Evolutionary conservation across 495 filamentous ascomycete genomes (phyloP).

Genomic region (Apiosordaria backusii): DNA sequence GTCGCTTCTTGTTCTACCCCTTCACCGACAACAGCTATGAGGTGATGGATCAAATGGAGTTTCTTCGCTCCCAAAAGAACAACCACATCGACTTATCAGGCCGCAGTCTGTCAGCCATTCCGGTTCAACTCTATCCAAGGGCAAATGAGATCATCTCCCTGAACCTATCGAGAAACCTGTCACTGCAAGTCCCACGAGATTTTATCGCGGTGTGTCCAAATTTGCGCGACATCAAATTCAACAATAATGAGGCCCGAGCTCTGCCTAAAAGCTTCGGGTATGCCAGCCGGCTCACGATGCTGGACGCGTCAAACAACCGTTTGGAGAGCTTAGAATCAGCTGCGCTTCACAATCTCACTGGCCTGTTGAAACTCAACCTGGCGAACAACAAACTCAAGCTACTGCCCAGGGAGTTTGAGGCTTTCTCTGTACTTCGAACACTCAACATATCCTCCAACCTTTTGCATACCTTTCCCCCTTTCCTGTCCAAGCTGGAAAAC

Average conservation of each 20-base stretch:
- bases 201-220: slow-evolving; percentile 93
- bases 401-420: slow-evolving; percentile 76
- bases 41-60: slow-evolving; percentile 64
- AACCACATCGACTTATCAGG: slow-evolving; percentile 89
- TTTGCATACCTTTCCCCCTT: slow-evolving; percentile 76
- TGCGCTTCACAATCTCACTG: slow-evolving; percentile 56
- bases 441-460: slow-evolving; percentile 92
- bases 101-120: slow-evolving; percentile 91
- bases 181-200: slow-evolving; percentile 89
- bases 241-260: slow-evolving; percentile 82
- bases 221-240: slow-evolving; percentile 90
- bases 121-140: slow-evolving; percentile 88
- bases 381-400: slow-evolving; percentile 82
- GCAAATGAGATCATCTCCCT: slow-evolving; percentile 90
- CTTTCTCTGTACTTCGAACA: slow-evolving; percentile 70
- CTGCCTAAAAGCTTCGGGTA: slow-evolving; percentile 82
- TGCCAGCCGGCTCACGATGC: slow-evolving; percentile 75
- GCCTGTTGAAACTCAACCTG: slow-evolving; percentile 85
- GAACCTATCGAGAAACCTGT: slow-evolving; percentile 87
- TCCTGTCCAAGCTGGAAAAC: slow-evolving; percentile 74
- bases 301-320: slow-evolving; percentile 93
- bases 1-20: slow-evolving; percentile 90
- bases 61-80: slow-evolving; percentile 78
- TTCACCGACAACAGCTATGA: slow-evolving; percentile 78
- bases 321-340: slow-evolving; percentile 83